phyloP scores from a whole-genome alignment of 164 flowering plant species.

The Macadamia tetraphylla region DNA sequence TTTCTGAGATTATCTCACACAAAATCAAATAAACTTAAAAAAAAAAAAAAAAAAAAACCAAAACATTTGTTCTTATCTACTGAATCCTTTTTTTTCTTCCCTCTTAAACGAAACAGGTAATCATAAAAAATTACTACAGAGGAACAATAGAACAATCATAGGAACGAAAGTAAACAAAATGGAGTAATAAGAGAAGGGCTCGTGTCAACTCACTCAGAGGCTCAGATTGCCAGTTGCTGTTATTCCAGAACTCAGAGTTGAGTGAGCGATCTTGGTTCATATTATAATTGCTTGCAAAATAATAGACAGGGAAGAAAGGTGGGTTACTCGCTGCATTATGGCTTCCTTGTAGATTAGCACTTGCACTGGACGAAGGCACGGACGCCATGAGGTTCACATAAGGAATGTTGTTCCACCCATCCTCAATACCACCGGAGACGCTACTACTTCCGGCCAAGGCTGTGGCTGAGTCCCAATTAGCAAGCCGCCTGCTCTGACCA shows the following conservation, averaged over 20 bases:
- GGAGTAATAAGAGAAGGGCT: background rate
- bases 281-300: background rate
- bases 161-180: background rate
- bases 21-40: no score
- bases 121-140: background rate
- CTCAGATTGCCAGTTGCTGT: background rate
- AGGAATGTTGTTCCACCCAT: conserved; percentile 6
- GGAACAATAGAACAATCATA: no score
- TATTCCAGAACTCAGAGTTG: conserved; percentile 1
- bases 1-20: background rate
- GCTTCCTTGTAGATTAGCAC: background rate
- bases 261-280: conserved; percentile 4
- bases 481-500: conserved; percentile 2
- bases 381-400: conserved; percentile 3
- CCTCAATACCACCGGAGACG: no score
- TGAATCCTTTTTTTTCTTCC: no score
- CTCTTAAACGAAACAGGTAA: no score
- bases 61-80: background rate
- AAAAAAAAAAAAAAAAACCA: background rate
- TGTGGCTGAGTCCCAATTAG: conserved; percentile 13
- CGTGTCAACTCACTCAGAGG: conserved; percentile 12
- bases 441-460: background rate
- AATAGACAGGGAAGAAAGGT: background rate
- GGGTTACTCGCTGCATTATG: background rate
- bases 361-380: background rate